Conservation (phyloP, 129 eudicot genomes). For the Escallonia herrerae region DNA sequence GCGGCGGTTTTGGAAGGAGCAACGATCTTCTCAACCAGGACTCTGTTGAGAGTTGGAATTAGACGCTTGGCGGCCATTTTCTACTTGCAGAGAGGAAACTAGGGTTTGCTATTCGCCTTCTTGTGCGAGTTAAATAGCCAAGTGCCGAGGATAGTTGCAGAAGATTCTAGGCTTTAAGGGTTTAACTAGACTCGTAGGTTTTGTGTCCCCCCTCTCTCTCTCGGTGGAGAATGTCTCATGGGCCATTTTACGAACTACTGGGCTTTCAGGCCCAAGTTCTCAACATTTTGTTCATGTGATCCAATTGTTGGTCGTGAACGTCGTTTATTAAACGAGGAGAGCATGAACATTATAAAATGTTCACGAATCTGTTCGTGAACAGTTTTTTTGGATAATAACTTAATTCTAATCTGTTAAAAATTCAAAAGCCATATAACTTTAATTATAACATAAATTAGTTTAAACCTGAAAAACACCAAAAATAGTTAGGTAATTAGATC, state of each 20-base stretch:
- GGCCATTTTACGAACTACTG: background rate
- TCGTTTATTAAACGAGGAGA: too few relatives aligned
- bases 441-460: too few relatives aligned
- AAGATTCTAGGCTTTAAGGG: conserved; percentile 51
- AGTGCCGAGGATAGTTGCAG: conserved; percentile 17
- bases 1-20: conserved; percentile 80
- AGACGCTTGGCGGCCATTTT: conserved; percentile 85
- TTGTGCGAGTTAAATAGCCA: background rate
- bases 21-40: conserved; percentile 69
- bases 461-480: too few relatives aligned
- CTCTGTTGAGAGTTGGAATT: conserved; percentile 82
- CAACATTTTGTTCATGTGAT: too few relatives aligned
- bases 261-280: too few relatives aligned
- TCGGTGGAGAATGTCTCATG: background rate
- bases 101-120: background rate
- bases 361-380: too few relatives aligned
- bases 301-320: too few relatives aligned
- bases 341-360: too few relatives aligned
- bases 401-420: too few relatives aligned
- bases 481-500: too few relatives aligned
- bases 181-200: conserved; percentile 12
- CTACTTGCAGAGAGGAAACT: background rate
- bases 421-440: too few relatives aligned
- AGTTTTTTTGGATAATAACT: too few relatives aligned
- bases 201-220: background rate